Evolutionary conservation across 1,284 basidiomycete genomes (phyloP), one percentile per base, ranked within the genome.

Genomic region (Ustanciosporium gigantosporum): DNA sequence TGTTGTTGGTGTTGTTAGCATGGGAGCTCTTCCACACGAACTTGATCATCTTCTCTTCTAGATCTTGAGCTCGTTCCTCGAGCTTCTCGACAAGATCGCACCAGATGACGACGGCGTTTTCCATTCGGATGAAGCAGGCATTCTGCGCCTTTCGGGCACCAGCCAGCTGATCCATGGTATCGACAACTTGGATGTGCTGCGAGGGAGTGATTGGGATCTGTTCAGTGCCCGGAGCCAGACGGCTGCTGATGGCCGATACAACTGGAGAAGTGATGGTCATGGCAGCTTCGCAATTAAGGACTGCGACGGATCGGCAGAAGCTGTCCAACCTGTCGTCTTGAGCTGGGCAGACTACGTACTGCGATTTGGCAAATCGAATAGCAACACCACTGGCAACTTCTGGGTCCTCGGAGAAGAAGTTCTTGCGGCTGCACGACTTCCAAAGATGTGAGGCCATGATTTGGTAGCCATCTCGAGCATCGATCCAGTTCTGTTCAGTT

Each of bases 131-230:
- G 78, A 91, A 90, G 17, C 88, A 88, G n/a, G 85, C 88, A 56
- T 87, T 87, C 70, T 90, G 88, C 64, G 89, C 87, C 78, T 88
- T 89, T 71, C 89, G 84, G 1, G 88, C 88, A 19, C 82, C 81
- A 4, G 85, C 84, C 4, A 90, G 81, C 56, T 84, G 81, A 36
- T 77, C 73, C 71, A 89, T 85, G 20, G 81, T 83, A 46, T 87
- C 51, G 37, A 68, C 42, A 20, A 60, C 55, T 31, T 70, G 68
- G 16, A 70, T 40, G 41, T 61, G 55, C 27, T 68, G 50, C 2
- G 50, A 55, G 5, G 68, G n/a, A 3, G 61, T 59, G 39, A 70
- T 47, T 5, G 61, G 64, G 2, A 70, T 49, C 44, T 69, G 55
- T 17, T 27, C 31, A 9, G 68, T 59, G 11, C 47, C 48, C 2